Conservation (phyloP, 106 monocot genomes). For the Triglochin maritima region DNA sequence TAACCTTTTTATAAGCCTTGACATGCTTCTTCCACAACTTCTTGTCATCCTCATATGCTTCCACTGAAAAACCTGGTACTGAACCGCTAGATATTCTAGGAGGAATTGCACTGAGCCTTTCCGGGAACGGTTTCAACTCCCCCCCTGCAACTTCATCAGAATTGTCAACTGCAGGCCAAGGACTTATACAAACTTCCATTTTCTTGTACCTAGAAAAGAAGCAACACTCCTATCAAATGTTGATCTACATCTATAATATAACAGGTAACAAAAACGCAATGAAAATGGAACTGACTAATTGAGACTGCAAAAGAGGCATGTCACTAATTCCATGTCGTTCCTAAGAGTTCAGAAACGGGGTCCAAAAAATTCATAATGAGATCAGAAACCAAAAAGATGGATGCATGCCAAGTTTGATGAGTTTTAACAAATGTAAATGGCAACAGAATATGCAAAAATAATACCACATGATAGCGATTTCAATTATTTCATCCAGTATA, state of each 20-base stretch:
- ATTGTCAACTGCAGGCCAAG: neutral
- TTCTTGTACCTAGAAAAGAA: slow-evolving; percentile 3
- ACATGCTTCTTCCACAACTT: slow-evolving; percentile 7
- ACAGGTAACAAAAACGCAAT: too few relatives aligned
- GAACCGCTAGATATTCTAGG: neutral
- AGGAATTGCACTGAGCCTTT: neutral
- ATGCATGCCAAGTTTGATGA: too few relatives aligned
- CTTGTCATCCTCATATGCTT: neutral
- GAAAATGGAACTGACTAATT: too few relatives aligned
- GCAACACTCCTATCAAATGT: neutral
- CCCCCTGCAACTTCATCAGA: slow-evolving; percentile 2
- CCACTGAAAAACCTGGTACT: neutral
- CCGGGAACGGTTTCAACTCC: neutral
- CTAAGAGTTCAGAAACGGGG: too few relatives aligned
- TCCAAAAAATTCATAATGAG: too few relatives aligned
- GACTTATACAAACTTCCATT: slow-evolving; percentile 7
- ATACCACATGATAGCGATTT: too few relatives aligned
- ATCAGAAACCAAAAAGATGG: too few relatives aligned
- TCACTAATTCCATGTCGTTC: too few relatives aligned
- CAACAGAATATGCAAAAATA: too few relatives aligned
- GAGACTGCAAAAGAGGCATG: too few relatives aligned
- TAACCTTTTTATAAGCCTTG: neutral
- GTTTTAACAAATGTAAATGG: too few relatives aligned
- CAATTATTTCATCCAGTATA: too few relatives aligned
- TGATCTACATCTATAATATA: neutral